A percentile compares a stretch with the other conserved stretches of the same genome.
Evolutionary conservation across 768 basidiomycete genomes (phyloP).

Genomic region (Boletus rubescentipes): DNA sequence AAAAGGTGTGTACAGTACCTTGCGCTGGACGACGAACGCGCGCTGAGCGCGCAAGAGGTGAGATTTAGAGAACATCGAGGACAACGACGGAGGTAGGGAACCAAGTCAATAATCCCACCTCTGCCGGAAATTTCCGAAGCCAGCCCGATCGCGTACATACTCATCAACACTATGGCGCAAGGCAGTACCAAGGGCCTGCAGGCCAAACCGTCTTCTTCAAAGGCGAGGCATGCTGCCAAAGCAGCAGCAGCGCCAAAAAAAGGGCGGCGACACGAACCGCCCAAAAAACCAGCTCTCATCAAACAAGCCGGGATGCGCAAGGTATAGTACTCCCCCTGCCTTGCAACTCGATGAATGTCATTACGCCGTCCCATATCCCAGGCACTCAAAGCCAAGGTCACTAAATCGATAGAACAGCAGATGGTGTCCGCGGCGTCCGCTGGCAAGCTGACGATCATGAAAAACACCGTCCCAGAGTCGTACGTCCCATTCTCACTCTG

Average conservation of each 20-base stretch:
- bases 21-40: conserved; percentile 44
- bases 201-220: conserved; percentile 46
- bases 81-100: conserved; percentile 13
- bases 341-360: background rate
- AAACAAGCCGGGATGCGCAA: conserved; percentile 78
- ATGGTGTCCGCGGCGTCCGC: conserved; percentile 87
- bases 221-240: conserved; percentile 58
- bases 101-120: conserved; percentile 2
- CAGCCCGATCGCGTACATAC: background rate
- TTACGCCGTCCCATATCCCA: conserved; percentile 28
- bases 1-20: conserved; percentile 33
- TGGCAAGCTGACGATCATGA: conserved; percentile 93
- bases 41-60: conserved; percentile 54
- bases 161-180: conserved; percentile 58
- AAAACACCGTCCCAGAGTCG: conserved; percentile 45
- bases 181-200: conserved; percentile 81
- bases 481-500: conserved; percentile 13
- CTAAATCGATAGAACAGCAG: conserved; percentile 87
- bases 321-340: conserved; percentile 37
- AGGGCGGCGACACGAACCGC: conserved; percentile 73
- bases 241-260: conserved; percentile 75
- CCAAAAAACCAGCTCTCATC: conserved; percentile 74
- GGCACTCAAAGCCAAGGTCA: conserved; percentile 88
- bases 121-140: conserved; percentile 28
- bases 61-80: conserved; percentile 44